Evolutionary conservation across 495 filamentous ascomycete species (phyloP).

Genomic region (Aspergillus indologenus): DNA sequence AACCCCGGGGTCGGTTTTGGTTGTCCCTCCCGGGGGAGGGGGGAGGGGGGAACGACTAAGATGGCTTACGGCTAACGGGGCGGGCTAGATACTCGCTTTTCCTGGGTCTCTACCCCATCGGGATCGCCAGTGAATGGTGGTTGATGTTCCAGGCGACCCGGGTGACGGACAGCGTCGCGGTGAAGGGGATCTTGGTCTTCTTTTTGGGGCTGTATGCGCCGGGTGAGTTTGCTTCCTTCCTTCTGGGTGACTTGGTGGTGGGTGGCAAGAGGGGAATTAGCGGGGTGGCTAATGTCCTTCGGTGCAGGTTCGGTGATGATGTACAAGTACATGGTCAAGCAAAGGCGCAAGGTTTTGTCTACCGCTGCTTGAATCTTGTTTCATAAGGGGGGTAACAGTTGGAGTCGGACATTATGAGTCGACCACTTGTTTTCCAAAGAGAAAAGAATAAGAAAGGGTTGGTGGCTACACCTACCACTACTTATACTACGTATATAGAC

Average conservation of each 20-base stretch:
- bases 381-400: too few relatives aligned
- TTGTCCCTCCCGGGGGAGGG: too few relatives aligned
- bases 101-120: slow-evolving; percentile 51
- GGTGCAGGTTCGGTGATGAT: slow-evolving; percentile 65
- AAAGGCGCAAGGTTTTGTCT: slow-evolving; percentile 57
- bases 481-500: too few relatives aligned
- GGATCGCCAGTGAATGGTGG: slow-evolving; percentile 50
- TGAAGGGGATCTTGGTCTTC: slow-evolving; percentile 32
- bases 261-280: background rate
- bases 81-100: slow-evolving; percentile 57
- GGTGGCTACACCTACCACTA: too few relatives aligned
- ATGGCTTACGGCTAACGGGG: too few relatives aligned
- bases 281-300: slow-evolving; percentile 11
- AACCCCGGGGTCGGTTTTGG: too few relatives aligned
- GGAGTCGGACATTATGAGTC: too few relatives aligned
- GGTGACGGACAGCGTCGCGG: slow-evolving; percentile 20
- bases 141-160: slow-evolving; percentile 41
- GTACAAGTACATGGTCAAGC: slow-evolving; percentile 78
- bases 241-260: background rate
- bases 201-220: slow-evolving; percentile 67
- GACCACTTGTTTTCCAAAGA: too few relatives aligned
- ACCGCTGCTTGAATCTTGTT: background rate
- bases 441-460: too few relatives aligned
- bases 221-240: slow-evolving; percentile 46
- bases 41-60: too few relatives aligned